Evolutionary conservation across 257 asterid species (phyloP), one percentile per base, ranked within the genome.

Genomic region (Coffea canephora): DNA sequence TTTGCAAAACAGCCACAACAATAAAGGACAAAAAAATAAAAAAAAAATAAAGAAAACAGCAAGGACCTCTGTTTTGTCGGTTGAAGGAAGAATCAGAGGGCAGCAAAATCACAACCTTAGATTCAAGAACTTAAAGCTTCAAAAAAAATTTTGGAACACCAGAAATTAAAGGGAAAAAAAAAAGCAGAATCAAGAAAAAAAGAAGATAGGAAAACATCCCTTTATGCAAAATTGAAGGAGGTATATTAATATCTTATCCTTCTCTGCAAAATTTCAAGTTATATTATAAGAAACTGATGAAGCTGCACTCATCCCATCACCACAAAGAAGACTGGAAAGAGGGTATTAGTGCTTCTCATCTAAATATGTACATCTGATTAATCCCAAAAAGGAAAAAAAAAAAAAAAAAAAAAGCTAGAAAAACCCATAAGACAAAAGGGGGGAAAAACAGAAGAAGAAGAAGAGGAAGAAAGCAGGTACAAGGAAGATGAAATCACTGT

Each of bases 351-450:
- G 23, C 21, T 73, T 19, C 8, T 57, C 70, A 36, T 82, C 77
- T 77, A 78, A 12, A 71, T 80, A 75, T 79, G 23, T 71, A 83
- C 84, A 83, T 11, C 73, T 55, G 76, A 73, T 52, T 41, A 48
- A 39, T 39, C 19, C 3, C 27, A 8, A 6, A 31, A 25, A 0
- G 7, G n/a, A n/a, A n/a, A 25, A 31, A 23, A 8, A 23, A 48
- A 46, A 34, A 21, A 6, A 10, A 19, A 41, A 9, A 46, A 18
- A 45, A 23, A 13, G n/a, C 25, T 21, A 27, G 23, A n/a, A 36
- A 19, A 69, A 27, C 36, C 8, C 12, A 39, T 39, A 39, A 39
- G 43, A 39, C 43, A 39, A 39, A 39, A 39, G 5, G 43, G 43
- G 43, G 43, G 43, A 4, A 39, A 12, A 34, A 64, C 36, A 48